A percentile compares a stretch with the other conserved stretches of the same genome.
phyloP scores from a whole-genome alignment of 1,139 yeast genomes.

The Lizanozyma gosingica region DNA sequence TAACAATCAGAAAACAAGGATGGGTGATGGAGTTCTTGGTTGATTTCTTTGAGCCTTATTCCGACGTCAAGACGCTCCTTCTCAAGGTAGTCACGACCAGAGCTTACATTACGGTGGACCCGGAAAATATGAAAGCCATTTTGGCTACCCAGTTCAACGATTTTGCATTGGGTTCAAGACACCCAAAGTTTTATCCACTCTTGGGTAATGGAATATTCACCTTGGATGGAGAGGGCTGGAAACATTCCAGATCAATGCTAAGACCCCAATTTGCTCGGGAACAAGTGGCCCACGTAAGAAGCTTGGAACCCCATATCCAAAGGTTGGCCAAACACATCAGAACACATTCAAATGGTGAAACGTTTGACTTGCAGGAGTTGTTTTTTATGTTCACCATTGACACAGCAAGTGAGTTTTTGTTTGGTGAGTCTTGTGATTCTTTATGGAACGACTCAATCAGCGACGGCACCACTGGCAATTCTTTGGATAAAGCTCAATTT shows the following conservation, averaged over 20 bases:
- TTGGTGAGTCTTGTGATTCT: conserved; percentile 27
- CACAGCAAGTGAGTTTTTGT: conserved; percentile 33
- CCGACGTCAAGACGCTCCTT: background rate
- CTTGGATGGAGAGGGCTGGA: conserved; percentile 48
- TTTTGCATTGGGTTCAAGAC: conserved; percentile 44
- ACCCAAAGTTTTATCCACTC: conserved; percentile 30
- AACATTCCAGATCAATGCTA: conserved; percentile 48
- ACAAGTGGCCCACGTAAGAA: conserved; percentile 41
- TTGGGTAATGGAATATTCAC: conserved; percentile 55
- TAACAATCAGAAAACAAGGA: background rate
- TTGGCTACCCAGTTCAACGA: conserved; percentile 41
- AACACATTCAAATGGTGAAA: conserved; percentile 15
- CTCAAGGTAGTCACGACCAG: background rate
- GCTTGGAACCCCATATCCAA: conserved; percentile 41
- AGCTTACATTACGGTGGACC: background rate
- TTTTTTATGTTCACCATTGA: conserved; percentile 32
- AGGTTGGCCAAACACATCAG: conserved; percentile 25
- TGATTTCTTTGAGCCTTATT: background rate
- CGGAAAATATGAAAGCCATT: conserved; percentile 23
- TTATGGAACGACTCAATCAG: conserved; percentile 24
- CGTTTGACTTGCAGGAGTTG: conserved; percentile 30
- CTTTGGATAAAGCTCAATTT: conserved; percentile 15
- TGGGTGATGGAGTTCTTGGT: background rate
- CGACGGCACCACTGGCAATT: conserved; percentile 10
- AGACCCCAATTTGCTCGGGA: conserved; percentile 53